Evolutionary conservation across 192 early-diverging fungal genomes (phyloP).

Genomic region (Diversispora eburnea): DNA sequence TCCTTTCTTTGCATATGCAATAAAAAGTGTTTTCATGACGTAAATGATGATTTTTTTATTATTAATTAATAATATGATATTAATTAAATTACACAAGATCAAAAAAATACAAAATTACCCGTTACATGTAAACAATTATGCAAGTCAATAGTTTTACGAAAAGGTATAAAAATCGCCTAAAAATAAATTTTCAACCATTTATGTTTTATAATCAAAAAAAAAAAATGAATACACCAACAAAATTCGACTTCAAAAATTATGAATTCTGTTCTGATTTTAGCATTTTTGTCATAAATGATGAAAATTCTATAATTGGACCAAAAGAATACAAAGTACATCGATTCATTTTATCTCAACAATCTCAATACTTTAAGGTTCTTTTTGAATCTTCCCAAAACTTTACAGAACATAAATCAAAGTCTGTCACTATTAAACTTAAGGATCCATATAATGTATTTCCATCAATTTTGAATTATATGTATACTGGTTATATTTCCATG

Average conservation of each 20-base stretch:
- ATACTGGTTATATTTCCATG: background rate
- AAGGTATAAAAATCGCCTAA: background rate
- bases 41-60: too few species aligned
- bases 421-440: background rate
- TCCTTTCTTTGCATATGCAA: too few species aligned
- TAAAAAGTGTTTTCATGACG: too few species aligned
- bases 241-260: background rate
- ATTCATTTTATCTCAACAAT: background rate
- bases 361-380: background rate
- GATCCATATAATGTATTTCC: background rate
- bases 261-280: background rate
- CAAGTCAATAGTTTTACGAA: too few species aligned
- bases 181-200: background rate
- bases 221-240: background rate
- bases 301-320: background rate
- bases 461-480: background rate
- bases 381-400: background rate
- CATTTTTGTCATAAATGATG: background rate
- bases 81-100: too few species aligned
- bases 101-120: too few species aligned
- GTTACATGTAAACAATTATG: too few species aligned
- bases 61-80: too few species aligned
- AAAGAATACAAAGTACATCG: conserved; percentile 1
- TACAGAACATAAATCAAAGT: background rate
- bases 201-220: background rate